A percentile compares a stretch with the other conserved stretches of the same genome.
phyloP scores from a whole-genome alignment of 768 basidiomycete species.

The Boletus coccyginus region DNA sequence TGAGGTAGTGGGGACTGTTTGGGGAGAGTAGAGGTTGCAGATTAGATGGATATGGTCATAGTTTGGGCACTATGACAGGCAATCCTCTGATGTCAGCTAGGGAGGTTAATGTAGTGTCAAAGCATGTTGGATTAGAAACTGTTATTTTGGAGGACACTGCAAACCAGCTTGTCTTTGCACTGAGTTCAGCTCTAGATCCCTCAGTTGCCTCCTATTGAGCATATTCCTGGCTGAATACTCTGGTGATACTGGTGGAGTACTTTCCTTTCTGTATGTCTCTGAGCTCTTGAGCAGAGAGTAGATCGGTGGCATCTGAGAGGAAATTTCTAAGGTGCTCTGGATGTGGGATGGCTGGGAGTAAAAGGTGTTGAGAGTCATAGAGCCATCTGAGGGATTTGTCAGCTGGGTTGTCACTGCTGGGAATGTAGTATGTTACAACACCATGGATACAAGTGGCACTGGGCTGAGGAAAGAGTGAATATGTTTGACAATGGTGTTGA shows the following conservation, averaged over 20 bases:
- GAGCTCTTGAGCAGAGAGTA: not conserved
- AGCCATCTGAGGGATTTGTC: not conserved
- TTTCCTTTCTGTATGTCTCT: not conserved
- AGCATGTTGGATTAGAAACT: rapidly evolving
- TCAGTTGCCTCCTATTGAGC: not conserved
- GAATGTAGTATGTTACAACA: not conserved
- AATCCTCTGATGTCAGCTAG: too few species aligned
- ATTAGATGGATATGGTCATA: not conserved
- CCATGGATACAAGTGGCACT: too few species aligned
- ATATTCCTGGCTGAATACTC: not conserved
- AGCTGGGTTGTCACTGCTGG: not conserved
- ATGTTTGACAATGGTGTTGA: not conserved
- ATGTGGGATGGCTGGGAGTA: not conserved
- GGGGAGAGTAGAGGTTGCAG: not conserved
- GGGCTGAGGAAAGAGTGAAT: not conserved
- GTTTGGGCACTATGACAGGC: not conserved
- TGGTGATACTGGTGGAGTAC: not conserved
- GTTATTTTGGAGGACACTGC: not conserved
- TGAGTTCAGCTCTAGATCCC: not conserved
- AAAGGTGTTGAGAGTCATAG: not conserved
- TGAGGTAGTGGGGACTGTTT: not conserved
- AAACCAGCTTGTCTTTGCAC: not conserved
- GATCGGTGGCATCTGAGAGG: not conserved
- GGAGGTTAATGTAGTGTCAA: not conserved
- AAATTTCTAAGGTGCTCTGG: not conserved